Evolutionary conservation across 2,329 filamentous ascomycete species (phyloP), one percentile per base, ranked within the genome.

Genomic region (Claviceps cyperi): DNA sequence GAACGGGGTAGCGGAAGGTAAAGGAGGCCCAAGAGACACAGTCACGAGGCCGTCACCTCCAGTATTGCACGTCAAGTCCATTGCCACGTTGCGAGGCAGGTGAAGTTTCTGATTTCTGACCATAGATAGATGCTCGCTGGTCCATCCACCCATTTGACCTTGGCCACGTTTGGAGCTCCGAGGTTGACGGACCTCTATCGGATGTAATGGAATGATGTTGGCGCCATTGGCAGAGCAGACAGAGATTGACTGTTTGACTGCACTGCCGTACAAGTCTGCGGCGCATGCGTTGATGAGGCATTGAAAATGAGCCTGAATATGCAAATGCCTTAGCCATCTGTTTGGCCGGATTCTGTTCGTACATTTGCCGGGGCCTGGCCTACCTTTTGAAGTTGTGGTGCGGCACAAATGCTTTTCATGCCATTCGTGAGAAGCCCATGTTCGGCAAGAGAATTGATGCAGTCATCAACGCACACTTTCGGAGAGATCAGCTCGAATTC

Each of bases 11-110:
- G 57, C 39, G 2, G 49, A 48, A 9, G 56, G 43, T 11, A 53
- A 51, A 7, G 56, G 55, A 5, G n/a, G 17, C 15, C 28, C 49
- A 3, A 62, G 39, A 37, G 61, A 61, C 11, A 64, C 44, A 6
- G 62, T 66, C 3, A 67, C 53, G 21, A 64, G 53, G 15, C 62
- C 64, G 45, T 65, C 58, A n/a, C 58, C 49, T 1, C 64, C 64
- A 48, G 62, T 56, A 32, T 58, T 57, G 46, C 61, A 66, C 5
- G 58, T 56, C 13, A 64, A 46, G 35, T 54, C 53, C 47, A 64
- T 48, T 4, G 58, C 55, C n/a, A 64, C 51, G 1, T 53, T 54
- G 8, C 52, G 54, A 19, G 57, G 54, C 47, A 61, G 53, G 2
- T 53, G 43, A 19, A 59, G 52, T 2, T 48, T 37, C 14, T 53